Base-by-base conservation (phyloP, 768 basidiomycete species). In the Mycena vulgaris region DNA sequence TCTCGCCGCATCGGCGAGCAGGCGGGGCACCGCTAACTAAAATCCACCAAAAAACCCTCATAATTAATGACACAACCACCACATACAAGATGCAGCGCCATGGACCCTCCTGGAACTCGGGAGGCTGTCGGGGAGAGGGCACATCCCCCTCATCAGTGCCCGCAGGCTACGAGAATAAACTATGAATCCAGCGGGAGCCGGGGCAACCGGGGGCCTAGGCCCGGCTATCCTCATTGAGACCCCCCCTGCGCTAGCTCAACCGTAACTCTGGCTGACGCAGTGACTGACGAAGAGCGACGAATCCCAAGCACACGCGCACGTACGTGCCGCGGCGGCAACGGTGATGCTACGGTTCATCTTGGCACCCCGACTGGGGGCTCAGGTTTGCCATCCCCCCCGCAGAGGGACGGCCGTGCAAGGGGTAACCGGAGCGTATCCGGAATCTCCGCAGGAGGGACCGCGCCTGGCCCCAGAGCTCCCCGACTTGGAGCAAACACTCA, bases 91-190 rank as follows among this genome's bases (percentile, higher is more conserved):
- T 5, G 25, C 2, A 5, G 47, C 48, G 31, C 60, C 60, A 51
- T 25, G 17, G 48, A 62, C 60, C 48, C 60, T 62, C 60, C 40
- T 62, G 60, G 48, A 35, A 28, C 48, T 11, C 60, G 48, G 60
- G 60, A 62, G 60, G 60, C 48, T 62, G 35, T 51, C 10, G 60
- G 48, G 60, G 60, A 62, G 10, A 2, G 2, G 53, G 53, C 23
- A 19, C 53, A 33, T 55, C 53, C 53, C 23, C 53, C 53, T 55
- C 53, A 33, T 55, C 53, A 55, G 53, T 55, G 53, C 53, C 53
- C 53, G 53, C 53, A 19, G 53, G 53, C 47, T 62, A 47, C 60
- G 60, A 62, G 60, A 51, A 31, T 37, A 49, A 62, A 62, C 35
- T 28, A 11, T 28, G 60, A 62, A 62, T 17, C 30, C 60, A 62